phyloP scores from a whole-genome alignment of 306 rosid genomes.

The Vigna nakashimae region DNA sequence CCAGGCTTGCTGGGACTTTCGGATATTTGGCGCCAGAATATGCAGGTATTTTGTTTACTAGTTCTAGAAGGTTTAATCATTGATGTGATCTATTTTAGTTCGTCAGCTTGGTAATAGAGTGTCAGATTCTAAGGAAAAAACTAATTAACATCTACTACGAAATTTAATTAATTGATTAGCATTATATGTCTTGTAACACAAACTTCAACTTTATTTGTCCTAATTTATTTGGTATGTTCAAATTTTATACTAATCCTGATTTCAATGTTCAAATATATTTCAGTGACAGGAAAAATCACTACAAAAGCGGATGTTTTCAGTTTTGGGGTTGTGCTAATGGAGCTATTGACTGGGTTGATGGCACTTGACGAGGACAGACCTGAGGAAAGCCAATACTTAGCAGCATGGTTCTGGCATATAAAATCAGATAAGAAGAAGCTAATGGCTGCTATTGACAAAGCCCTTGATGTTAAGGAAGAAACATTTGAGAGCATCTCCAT shows the following conservation, averaged over 20 bases:
- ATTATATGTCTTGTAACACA: not conserved
- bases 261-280: constrained; percentile 44
- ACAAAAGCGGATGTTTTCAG: constrained; percentile 98
- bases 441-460: constrained; percentile 78
- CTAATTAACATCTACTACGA: not conserved
- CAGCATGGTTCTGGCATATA: constrained; percentile 97
- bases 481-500: constrained; percentile 66
- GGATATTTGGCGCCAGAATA: constrained; percentile 99
- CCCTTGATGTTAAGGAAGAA: constrained; percentile 78
- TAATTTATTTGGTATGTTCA: not conserved
- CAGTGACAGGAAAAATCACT: constrained; percentile 98
- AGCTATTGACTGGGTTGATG: constrained; percentile 89
- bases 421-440: constrained; percentile 86
- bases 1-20: constrained; percentile 96
- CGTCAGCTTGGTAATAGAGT: constrained; percentile 18
- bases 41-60: constrained; percentile 68
- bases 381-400: constrained; percentile 91
- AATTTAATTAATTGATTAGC: constrained; percentile 5
- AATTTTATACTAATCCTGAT: constrained; percentile 45
- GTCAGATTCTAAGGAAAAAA: constrained; percentile 17
- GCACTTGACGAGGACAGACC: constrained; percentile 91
- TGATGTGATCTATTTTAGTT: not conserved
- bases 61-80: not conserved
- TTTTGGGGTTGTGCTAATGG: constrained; percentile 98
- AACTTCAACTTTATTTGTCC: not conserved